Percentiles rank a stretch among this genome's conserved stretches.
Conservation (phyloP, 306 rosid species). For the Psophocarpus tetragonolobus region DNA sequence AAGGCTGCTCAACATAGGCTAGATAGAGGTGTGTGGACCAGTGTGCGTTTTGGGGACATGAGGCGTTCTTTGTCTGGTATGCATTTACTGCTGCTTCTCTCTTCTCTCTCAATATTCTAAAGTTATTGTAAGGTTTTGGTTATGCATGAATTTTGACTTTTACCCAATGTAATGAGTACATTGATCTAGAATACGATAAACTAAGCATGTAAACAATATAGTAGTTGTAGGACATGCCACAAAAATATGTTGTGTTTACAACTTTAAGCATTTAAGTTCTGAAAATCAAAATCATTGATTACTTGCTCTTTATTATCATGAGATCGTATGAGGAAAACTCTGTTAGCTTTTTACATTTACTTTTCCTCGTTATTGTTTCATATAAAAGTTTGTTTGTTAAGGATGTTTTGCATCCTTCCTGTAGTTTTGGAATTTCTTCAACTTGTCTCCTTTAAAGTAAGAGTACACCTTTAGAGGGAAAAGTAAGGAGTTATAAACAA, state of each 20-base stretch:
- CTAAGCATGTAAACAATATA: not conserved
- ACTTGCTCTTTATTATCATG: not conserved
- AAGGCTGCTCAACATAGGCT: slow-evolving; percentile 94
- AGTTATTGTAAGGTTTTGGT: not conserved
- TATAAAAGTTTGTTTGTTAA: not conserved
- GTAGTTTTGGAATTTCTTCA: not conserved
- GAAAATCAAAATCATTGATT: not conserved
- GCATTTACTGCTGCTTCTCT: slow-evolving; percentile 13
- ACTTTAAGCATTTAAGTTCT: not conserved
- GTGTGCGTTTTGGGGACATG: slow-evolving; percentile 87
- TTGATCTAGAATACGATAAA: not conserved
- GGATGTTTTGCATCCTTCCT: not conserved
- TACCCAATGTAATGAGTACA: slow-evolving; percentile 7
- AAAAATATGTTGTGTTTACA: not conserved
- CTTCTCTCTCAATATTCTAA: not conserved
- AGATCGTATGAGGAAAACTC: not conserved
- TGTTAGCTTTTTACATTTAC: not conserved
- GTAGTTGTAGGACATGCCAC: not conserved
- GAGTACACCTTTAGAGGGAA: not conserved
- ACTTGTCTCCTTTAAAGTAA: not conserved
- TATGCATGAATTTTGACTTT: not conserved
- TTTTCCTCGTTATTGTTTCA: not conserved
- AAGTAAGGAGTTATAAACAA: not conserved
- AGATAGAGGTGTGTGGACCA: slow-evolving; percentile 92
- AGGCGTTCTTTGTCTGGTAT: slow-evolving; percentile 89